A percentile compares a stretch with the other conserved stretches of the same genome.
phyloP scores from a whole-genome alignment of 1,284 basidiomycete species.

The Lignosus rhinocerotis region DNA sequence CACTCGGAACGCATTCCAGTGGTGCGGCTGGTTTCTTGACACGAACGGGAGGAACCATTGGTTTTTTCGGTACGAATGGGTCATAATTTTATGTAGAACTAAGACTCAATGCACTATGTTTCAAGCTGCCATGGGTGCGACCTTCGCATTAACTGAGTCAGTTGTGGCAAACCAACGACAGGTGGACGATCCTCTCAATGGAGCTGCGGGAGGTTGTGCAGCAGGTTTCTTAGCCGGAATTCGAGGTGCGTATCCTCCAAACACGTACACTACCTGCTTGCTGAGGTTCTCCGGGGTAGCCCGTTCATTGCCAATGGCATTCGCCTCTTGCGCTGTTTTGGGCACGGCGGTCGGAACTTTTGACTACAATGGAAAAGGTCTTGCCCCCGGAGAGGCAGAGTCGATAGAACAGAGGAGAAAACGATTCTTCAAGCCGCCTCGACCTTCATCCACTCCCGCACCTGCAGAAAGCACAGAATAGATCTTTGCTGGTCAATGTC shows the following conservation, averaged over 20 bases:
- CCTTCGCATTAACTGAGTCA: slow-evolving; percentile 84
- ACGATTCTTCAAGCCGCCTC: slow-evolving; percentile 71
- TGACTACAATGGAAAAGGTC: slow-evolving; percentile 72
- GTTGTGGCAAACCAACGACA: slow-evolving; percentile 80
- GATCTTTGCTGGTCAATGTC: slow-evolving; percentile 21
- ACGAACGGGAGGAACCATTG: slow-evolving; percentile 77
- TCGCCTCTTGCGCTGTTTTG: slow-evolving; percentile 80
- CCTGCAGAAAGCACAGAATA: slow-evolving; percentile 28
- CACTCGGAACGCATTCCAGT: slow-evolving; percentile 75
- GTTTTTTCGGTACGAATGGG: slow-evolving; percentile 69
- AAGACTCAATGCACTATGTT: neutral
- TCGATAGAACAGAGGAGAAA: slow-evolving; percentile 59
- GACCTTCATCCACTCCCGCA: slow-evolving; percentile 31
- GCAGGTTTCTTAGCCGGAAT: slow-evolving; percentile 91
- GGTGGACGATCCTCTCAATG: slow-evolving; percentile 83
- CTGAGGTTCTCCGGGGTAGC: slow-evolving; percentile 45
- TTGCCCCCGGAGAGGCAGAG: slow-evolving; percentile 44
- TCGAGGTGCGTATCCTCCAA: slow-evolving; percentile 55
- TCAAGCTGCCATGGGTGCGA: slow-evolving; percentile 87
- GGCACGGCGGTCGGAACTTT: slow-evolving; percentile 84
- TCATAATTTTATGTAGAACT: neutral
- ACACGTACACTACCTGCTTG: neutral
- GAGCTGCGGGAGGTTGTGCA: slow-evolving; percentile 88
- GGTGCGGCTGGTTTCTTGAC: slow-evolving; percentile 90
- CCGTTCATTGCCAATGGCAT: slow-evolving; percentile 82